A percentile compares a stretch with the other conserved stretches of the same genome.
These are phyloP conservation scores for Coniella lustricola DNA, from an alignment of 2,329 filamentous ascomycete species.

Conservation along the genomic window DNA sequence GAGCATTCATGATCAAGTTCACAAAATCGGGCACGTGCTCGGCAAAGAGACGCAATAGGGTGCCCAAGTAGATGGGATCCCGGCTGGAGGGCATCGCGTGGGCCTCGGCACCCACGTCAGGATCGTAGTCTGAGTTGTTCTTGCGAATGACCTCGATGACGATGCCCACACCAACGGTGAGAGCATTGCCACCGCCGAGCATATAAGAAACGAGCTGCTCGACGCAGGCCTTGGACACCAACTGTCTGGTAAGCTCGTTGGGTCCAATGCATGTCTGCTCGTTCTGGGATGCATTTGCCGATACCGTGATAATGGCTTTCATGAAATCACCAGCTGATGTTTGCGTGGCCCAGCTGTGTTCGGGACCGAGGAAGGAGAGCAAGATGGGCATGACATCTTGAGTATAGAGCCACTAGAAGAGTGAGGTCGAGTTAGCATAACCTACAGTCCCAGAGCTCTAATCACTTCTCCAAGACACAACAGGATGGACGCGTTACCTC, in stretches of 20 bases:
- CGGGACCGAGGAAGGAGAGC: constrained; percentile 76
- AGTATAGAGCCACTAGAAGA: constrained; percentile 76
- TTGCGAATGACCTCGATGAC: constrained; percentile 98
- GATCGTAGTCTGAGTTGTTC: constrained; percentile 98
- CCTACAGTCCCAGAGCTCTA: background rate
- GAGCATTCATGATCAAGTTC: constrained; percentile 74
- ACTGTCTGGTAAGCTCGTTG: constrained; percentile 89
- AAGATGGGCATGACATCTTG: constrained; percentile 83
- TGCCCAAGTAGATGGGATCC: constrained; percentile 94
- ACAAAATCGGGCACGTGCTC: constrained; percentile 91
- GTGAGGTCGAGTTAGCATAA: background rate
- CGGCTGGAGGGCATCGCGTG: constrained; percentile 73
- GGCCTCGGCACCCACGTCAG: constrained; percentile 77
- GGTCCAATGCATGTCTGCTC: constrained; percentile 98
- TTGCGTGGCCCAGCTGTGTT: constrained; percentile 83
- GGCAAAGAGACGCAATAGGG: constrained; percentile 80
- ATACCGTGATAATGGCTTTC: constrained; percentile 98
- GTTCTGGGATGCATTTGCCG: constrained; percentile 94
- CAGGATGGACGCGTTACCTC: constrained; percentile 50
- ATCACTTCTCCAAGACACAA: constrained; percentile 26
- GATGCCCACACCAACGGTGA: constrained; percentile 94
- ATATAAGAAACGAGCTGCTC: constrained; percentile 83
- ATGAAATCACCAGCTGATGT: constrained; percentile 96
- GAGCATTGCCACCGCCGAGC: constrained; percentile 84
- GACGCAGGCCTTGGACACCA: constrained; percentile 81